Evolutionary conservation across 2,329 filamentous ascomycete genomes (phyloP).

Genomic region (Teratosphaeria viscida): DNA sequence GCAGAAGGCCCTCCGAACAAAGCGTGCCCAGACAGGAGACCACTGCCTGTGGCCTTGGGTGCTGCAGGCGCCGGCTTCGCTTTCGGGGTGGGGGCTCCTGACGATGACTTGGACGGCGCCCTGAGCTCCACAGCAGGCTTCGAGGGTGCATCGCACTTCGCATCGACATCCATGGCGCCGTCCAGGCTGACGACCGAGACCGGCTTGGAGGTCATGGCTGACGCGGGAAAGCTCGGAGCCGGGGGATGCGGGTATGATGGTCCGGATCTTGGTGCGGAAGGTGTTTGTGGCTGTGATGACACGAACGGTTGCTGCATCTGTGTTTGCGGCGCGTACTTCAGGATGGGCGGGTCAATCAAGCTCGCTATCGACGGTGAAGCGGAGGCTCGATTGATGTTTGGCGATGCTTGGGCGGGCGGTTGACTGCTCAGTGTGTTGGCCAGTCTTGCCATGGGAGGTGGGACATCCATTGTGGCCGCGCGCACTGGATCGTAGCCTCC

Average conservation of each 20-base stretch:
- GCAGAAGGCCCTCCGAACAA: constrained; percentile 46
- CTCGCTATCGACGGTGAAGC: constrained; percentile 87
- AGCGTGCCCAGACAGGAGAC: constrained; percentile 52
- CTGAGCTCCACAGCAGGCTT: constrained; percentile 8
- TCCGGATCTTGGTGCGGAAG: constrained; percentile 9
- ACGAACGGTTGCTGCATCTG: constrained; percentile 9
- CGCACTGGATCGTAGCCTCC: constrained; percentile 73
- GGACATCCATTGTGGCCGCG: constrained; percentile 39
- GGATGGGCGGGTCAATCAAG: constrained; percentile 62
- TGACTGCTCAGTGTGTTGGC: constrained; percentile 11
- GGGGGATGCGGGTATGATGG: constrained; percentile 6
- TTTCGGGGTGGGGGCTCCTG: constrained; percentile 22
- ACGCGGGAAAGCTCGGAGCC: constrained; percentile 1
- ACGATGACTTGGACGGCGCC: constrained; percentile 20
- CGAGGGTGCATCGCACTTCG: constrained; percentile 4
- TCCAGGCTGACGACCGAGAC: constrained; percentile 10
- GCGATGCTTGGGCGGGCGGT: constrained; percentile 29
- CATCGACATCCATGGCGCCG: constrained; percentile 25
- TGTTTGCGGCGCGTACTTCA: constrained; percentile 20
- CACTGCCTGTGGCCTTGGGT: constrained; percentile 46
- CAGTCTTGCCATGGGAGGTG: constrained; percentile 13
- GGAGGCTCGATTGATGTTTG: constrained; percentile 58
- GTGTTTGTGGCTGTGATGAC: constrained; percentile 9
- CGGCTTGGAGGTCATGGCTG: constrained; percentile 5
- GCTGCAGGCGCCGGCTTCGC: constrained; percentile 37